phyloP scores from a whole-genome alignment of 2,329 filamentous ascomycete genomes.

The Colletotrichum cordylinicola region DNA sequence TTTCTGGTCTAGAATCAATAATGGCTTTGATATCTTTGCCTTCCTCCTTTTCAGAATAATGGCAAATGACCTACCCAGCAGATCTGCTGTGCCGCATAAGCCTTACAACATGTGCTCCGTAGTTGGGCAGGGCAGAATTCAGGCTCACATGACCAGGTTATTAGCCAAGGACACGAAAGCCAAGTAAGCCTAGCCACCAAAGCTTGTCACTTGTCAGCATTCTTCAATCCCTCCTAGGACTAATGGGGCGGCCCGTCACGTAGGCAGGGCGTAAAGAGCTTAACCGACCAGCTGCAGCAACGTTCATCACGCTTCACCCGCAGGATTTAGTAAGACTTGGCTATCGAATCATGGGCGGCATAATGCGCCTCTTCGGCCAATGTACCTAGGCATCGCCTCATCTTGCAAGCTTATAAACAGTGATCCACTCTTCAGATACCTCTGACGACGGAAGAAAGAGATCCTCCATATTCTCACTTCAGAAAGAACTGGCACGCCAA shows the following conservation, averaged over 20 bases:
- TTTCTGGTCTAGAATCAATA: not conserved
- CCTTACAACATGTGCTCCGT: not conserved
- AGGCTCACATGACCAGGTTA: not conserved
- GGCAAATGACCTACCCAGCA: not conserved
- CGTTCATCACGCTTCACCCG: not conserved
- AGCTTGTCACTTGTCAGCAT: not conserved
- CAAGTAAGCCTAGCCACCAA: not conserved
- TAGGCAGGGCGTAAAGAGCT: not conserved
- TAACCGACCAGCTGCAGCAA: not conserved
- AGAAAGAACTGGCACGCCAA: not conserved
- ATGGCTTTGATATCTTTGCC: not conserved
- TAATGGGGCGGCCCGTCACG: not conserved
- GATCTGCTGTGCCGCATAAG: not conserved
- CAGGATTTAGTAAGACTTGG: not conserved
- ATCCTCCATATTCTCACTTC: not conserved
- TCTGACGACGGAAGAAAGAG: not conserved
- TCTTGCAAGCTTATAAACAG: not conserved
- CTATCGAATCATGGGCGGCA: not conserved
- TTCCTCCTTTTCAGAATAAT: not conserved
- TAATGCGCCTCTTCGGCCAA: not conserved
- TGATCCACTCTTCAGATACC: not conserved
- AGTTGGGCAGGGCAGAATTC: not conserved
- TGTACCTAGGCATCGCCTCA: not conserved
- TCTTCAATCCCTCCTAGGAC: not conserved
- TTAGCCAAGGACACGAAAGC: not conserved